Evolutionary conservation across 2,329 filamentous ascomycete species (phyloP), one percentile per base, ranked within the genome.

Genomic region (Fusarium multiceps): DNA sequence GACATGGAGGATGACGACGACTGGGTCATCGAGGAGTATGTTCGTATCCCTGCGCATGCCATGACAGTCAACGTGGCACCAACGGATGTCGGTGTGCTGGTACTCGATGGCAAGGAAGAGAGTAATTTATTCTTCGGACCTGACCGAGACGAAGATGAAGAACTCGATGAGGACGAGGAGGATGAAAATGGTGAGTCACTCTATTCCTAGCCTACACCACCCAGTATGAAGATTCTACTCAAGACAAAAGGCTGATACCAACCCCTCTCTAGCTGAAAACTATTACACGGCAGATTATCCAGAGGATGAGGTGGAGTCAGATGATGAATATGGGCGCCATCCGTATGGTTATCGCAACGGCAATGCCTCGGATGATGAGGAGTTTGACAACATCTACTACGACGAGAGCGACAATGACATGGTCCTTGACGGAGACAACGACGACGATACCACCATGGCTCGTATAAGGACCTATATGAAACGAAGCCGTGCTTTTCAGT

Each of bases 201-300:
- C 11, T 14, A 16, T 37, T 56, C 8, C 16, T 25, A 16, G 46
- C 40, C 42, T 34, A 46, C 40, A 30, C 59, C 46, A 55, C 34
- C 63, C 27, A 60, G 42, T 46, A 30, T 50, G 49, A 55, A 46
- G 27, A 49, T 47, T 47, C 18, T 20, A 57, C 37, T 16, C 18
- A 13, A n/a, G 45, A 37, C 20, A n/a, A 46, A 34, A 68, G 40
- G 30, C 72, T 75, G 59, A 71, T 53, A 58, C 59, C 67, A 66
- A 30, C 40, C 13, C 46, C 23, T 12, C 18, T 64, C 34, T 37
- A 90, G 90, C 92, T 37, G 92, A 94, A 76, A 91, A 93, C 74
- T 90, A 93, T 78, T 93, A 94, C 75, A 89, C 89, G 6, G 90
- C 91, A 56, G 92, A 94, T 77, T 94, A 94, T 72, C 92, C 92